Conservation (phyloP, 768 basidiomycete genomes). For the Hericium rajendrae region DNA sequence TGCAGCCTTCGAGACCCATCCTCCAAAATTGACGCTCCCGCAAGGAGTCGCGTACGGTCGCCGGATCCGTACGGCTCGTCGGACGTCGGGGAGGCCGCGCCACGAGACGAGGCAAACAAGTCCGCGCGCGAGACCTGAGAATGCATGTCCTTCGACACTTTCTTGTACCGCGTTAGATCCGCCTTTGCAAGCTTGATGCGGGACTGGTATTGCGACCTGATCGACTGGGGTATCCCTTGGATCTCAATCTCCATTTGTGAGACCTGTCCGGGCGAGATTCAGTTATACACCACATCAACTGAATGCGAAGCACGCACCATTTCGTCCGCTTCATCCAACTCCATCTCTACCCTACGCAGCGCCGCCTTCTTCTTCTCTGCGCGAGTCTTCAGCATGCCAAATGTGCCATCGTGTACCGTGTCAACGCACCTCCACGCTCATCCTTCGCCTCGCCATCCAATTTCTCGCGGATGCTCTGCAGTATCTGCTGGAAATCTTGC, state of each 20-base stretch:
- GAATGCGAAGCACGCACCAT: conserved; percentile 45
- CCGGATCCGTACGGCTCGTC: conserved; percentile 67
- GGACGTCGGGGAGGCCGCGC: conserved; percentile 42
- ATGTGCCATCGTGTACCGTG: neutral
- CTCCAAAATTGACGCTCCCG: conserved; percentile 68
- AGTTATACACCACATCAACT: neutral
- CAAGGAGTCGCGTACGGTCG: conserved; percentile 72
- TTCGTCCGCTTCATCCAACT: conserved; percentile 96
- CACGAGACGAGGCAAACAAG: conserved; percentile 37
- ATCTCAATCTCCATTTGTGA: conserved; percentile 99
- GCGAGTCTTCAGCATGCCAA: neutral
- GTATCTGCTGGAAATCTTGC: conserved; percentile 80
- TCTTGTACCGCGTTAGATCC: conserved; percentile 72
- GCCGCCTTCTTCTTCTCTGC: conserved; percentile 76
- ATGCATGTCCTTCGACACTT: conserved; percentile 65
- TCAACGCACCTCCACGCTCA: conserved; percentile 55
- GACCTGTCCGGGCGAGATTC: conserved; percentile 40
- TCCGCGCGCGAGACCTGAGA: conserved; percentile 64
- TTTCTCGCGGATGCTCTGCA: conserved; percentile 65
- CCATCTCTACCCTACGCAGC: conserved; percentile 82
- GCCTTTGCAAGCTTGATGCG: conserved; percentile 69
- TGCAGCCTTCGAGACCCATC: conserved; percentile 80
- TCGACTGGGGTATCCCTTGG: conserved; percentile 83
- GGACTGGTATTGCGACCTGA: conserved; percentile 66
- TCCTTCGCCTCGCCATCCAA: conserved; percentile 62